Conservation (phyloP, 768 basidiomycete species). For the Russula sp. region DNA sequence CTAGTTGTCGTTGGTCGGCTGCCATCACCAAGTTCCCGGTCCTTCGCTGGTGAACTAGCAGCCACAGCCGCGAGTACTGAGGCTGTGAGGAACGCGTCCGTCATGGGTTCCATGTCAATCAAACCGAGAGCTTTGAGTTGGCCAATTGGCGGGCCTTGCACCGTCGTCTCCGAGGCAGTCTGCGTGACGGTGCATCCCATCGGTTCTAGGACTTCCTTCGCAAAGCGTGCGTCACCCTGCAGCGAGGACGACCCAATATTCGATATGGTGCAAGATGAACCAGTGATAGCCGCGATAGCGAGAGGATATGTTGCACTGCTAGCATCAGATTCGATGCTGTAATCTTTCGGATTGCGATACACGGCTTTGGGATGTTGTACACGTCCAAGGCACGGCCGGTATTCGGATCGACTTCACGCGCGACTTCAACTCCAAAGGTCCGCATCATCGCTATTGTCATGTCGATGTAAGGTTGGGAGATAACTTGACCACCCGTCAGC, state of each 20-base stretch:
- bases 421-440: constrained; percentile 80
- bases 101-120: constrained; percentile 99
- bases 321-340: constrained; percentile 94
- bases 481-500: constrained; percentile 90
- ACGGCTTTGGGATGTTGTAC: constrained; percentile 82
- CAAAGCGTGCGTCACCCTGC: constrained; percentile 97
- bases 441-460: constrained; percentile 99
- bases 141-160: constrained; percentile 82
- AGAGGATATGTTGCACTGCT: constrained; percentile 96
- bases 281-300: constrained; percentile 95
- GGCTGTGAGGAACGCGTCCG: constrained; percentile 97
- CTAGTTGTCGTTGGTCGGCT: constrained; percentile 52
- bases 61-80: constrained; percentile 88
- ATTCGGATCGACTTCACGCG: constrained; percentile 55
- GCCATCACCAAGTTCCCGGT: constrained; percentile 44
- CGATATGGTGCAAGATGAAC: constrained; percentile 89
- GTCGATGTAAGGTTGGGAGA: constrained; percentile 98
- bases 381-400: constrained; percentile 67
- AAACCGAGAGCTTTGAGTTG: constrained; percentile 77
- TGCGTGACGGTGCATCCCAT: constrained; percentile 95
- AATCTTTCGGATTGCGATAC: constrained; percentile 75
- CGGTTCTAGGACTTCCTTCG: constrained; percentile 84
- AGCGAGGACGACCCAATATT: constrained; percentile 90
- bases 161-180: constrained; percentile 85
- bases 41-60: constrained; percentile 43